These are phyloP conservation scores for Trametes pubescens DNA, from an alignment of 1,284 basidiomycete species.

Conservation along the genomic window DNA sequence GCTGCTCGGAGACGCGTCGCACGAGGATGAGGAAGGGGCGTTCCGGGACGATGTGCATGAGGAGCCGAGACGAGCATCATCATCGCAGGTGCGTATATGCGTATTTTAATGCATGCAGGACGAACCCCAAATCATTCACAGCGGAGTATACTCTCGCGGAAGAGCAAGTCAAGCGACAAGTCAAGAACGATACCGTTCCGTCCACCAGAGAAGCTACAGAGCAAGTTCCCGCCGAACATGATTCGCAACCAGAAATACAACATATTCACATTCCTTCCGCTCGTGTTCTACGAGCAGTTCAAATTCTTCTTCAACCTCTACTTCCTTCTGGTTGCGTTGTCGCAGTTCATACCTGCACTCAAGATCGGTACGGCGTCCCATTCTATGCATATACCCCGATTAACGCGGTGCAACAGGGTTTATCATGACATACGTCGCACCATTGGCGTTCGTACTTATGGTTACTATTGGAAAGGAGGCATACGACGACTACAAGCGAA, in stretches of 20 bases:
- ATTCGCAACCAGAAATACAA: constrained; percentile 99
- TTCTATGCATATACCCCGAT: neutral
- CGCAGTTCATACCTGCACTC: constrained; percentile 95
- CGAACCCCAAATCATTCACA: constrained; percentile 24
- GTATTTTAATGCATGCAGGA: neutral
- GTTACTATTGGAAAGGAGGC: constrained; percentile 99
- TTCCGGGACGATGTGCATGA: constrained; percentile 39
- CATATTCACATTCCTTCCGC: constrained; percentile 90
- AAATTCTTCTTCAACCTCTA: constrained; percentile 99
- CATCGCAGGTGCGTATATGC: constrained; percentile 39
- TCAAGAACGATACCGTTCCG: constrained; percentile 82
- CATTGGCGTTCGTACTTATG: constrained; percentile 92
- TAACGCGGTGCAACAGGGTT: constrained; percentile 66
- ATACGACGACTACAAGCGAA: constrained; percentile 95
- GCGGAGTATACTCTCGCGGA: constrained; percentile 45
- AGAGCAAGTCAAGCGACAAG: constrained; percentile 60
- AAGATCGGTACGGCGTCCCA: constrained; percentile 79
- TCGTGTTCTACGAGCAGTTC: constrained; percentile 99
- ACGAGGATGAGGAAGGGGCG: constrained; percentile 47
- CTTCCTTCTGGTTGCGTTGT: constrained; percentile 95
- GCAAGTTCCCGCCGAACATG: constrained; percentile 81
- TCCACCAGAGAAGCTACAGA: constrained; percentile 78
- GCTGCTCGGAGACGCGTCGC: constrained; percentile 53
- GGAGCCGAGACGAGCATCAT: constrained; percentile 28
- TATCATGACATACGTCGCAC: constrained; percentile 95